Conservation (phyloP, 164 flowering plant species). For the Berberis thunbergii region DNA sequence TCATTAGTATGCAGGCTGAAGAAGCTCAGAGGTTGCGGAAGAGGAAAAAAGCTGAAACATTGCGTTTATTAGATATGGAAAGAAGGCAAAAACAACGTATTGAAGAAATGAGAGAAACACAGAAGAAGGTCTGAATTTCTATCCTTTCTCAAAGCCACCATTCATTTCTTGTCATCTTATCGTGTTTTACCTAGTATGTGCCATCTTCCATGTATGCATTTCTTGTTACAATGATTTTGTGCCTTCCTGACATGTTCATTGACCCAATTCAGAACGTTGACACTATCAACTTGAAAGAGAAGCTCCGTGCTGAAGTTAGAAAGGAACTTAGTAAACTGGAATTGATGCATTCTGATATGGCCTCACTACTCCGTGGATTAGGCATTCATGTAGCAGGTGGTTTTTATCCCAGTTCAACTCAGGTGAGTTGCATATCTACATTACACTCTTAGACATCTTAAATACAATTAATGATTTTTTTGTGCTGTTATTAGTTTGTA, state of each 20-base stretch:
- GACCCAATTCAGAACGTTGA: constrained; percentile 60
- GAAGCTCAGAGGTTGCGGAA: constrained; percentile 66
- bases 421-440: constrained; percentile 31
- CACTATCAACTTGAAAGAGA: constrained; percentile 65
- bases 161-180: too few relatives aligned
- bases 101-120: constrained; percentile 70
- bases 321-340: constrained; percentile 55
- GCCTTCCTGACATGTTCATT: neutral
- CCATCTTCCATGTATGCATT: neutral
- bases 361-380: constrained; percentile 64
- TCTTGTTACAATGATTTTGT: neutral
- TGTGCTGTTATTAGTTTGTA: too few relatives aligned
- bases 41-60: constrained; percentile 54
- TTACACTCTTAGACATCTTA: too few relatives aligned
- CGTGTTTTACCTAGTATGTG: too few relatives aligned
- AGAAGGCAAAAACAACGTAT: constrained; percentile 78
- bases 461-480: too few relatives aligned
- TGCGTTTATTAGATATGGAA: constrained; percentile 71
- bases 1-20: constrained; percentile 50
- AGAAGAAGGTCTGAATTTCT: constrained; percentile 51
- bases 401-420: constrained; percentile 29
- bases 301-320: constrained; percentile 46
- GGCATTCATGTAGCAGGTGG: constrained; percentile 60
- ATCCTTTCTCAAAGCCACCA: neutral
- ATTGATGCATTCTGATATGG: constrained; percentile 46